Conservation (phyloP, 2,329 filamentous ascomycete genomes). For the Phyllosticta citrichinensis region DNA sequence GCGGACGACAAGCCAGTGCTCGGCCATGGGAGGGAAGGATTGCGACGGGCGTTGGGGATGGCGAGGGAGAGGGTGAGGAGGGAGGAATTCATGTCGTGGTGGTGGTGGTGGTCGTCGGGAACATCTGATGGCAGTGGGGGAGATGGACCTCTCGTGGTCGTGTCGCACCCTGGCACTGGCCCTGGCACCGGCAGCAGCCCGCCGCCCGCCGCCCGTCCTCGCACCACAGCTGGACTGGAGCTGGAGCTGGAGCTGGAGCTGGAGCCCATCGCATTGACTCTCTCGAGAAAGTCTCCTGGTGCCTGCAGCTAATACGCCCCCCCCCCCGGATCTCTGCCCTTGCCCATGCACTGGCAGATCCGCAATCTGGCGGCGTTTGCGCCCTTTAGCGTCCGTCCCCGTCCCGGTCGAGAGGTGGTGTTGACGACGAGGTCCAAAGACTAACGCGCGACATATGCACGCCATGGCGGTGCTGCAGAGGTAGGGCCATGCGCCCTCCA, state of each 20-base stretch:
- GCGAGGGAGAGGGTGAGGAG: background rate
- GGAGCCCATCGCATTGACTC: background rate
- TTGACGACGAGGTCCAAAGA: slow-evolving; percentile 4
- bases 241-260: too few relatives aligned
- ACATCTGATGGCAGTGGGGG: too few relatives aligned
- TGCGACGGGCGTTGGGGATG: background rate
- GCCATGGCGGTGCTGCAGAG: slow-evolving; percentile 7
- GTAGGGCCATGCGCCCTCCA: background rate
- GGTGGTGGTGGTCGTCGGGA: too few relatives aligned
- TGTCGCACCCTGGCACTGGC: background rate
- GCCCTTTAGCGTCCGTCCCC: slow-evolving; percentile 2
- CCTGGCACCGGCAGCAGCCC: background rate
- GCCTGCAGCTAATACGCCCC: background rate
- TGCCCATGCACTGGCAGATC: background rate
- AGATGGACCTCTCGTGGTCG: too few relatives aligned
- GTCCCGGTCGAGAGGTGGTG: background rate
- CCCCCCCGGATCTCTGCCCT: background rate
- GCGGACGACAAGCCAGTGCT: background rate
- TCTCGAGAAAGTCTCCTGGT: background rate
- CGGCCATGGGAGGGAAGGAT: background rate
- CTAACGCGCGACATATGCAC: slow-evolving; percentile 8
- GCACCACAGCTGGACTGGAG: background rate
- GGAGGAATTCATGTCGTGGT: background rate
- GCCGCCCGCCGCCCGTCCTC: background rate
- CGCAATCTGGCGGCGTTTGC: slow-evolving; percentile 7